Percentiles rank a stretch among this genome's conserved stretches.
phyloP scores from a whole-genome alignment of 768 basidiomycete genomes.

The Amanita inopinata region DNA sequence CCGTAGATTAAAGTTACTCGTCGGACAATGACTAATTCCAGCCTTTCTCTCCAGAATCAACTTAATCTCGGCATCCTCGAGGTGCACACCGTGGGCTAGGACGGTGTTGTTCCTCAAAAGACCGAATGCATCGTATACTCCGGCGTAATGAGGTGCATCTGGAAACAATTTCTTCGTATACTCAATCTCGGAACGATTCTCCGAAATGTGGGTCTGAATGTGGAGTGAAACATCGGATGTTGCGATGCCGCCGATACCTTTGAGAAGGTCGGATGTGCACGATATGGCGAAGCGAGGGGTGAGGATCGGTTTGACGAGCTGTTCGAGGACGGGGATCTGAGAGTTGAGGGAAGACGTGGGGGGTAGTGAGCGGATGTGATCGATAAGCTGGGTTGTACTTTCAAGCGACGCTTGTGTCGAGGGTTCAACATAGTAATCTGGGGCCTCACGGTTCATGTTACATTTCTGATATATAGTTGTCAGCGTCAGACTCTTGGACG shows the following conservation, averaged over 20 bases:
- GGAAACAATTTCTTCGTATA: slow-evolving; percentile 63
- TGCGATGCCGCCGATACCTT: slow-evolving; percentile 52
- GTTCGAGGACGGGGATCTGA: slow-evolving; percentile 23
- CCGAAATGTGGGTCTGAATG: slow-evolving; percentile 91
- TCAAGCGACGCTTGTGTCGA: slow-evolving; percentile 48
- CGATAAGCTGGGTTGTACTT: slow-evolving; percentile 56
- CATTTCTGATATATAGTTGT: slow-evolving; percentile 49
- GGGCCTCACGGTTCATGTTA: slow-evolving; percentile 76
- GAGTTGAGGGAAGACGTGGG: slow-evolving; percentile 18
- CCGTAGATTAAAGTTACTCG: slow-evolving; percentile 85
- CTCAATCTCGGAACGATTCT: slow-evolving; percentile 67
- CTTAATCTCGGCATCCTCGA: slow-evolving; percentile 63
- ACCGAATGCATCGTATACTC: slow-evolving; percentile 71
- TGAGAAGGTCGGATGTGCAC: slow-evolving; percentile 65
- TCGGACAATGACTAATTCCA: slow-evolving; percentile 89
- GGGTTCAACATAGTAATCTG: slow-evolving; percentile 60
- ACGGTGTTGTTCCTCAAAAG: slow-evolving; percentile 75
- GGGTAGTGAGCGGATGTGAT: slow-evolving; percentile 54
- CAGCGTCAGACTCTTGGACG: slow-evolving; percentile 1
- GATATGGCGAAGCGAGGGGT: slow-evolving; percentile 97
- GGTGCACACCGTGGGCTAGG: slow-evolving; percentile 79
- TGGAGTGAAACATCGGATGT: slow-evolving; percentile 46
- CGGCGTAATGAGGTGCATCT: slow-evolving; percentile 54
- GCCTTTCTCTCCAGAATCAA: slow-evolving; percentile 56
- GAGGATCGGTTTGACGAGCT: slow-evolving; percentile 80